Conservation (phyloP, 768 basidiomycete genomes). For the Boletus rubroflammeus region DNA sequence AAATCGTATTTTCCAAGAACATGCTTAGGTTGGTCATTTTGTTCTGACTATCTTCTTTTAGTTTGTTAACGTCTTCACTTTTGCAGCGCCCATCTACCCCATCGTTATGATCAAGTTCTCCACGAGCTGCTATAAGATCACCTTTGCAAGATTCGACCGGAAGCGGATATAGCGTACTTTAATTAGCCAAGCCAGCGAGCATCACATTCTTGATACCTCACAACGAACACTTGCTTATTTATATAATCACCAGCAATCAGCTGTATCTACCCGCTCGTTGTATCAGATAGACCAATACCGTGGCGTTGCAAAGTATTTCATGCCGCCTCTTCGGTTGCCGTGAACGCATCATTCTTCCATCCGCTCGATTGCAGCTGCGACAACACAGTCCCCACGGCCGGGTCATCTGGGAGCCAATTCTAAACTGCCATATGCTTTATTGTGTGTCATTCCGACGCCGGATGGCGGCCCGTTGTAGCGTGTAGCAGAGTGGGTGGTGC, state of each 20-base stretch:
- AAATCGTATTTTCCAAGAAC: conserved; percentile 76
- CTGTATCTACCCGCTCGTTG: conserved; percentile 15
- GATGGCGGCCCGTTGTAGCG: neutral
- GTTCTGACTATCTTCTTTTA: neutral
- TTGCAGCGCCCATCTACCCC: conserved; percentile 68
- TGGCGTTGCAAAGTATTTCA: neutral
- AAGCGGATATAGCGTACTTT: neutral
- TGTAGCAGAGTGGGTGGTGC: neutral
- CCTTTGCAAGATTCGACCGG: neutral
- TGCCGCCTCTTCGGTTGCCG: neutral
- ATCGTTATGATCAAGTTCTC: conserved; percentile 73
- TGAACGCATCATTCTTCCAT: neutral
- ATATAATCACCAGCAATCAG: conserved; percentile 1
- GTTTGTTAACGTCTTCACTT: conserved; percentile 1
- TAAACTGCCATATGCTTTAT: neutral
- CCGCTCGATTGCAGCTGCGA: neutral
- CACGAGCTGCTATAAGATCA: conserved; percentile 57
- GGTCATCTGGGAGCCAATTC: neutral
- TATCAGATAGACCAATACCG: conserved; percentile 13
- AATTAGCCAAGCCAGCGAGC: neutral
- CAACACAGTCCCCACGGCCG: neutral
- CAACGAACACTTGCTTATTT: neutral
- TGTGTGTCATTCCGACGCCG: neutral
- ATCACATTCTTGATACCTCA: conserved; percentile 10
- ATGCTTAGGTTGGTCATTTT: conserved; percentile 64